A percentile compares a stretch with the other conserved stretches of the same genome.
phyloP scores from a whole-genome alignment of 768 basidiomycete genomes.

The Crassisporium funariophilum region DNA sequence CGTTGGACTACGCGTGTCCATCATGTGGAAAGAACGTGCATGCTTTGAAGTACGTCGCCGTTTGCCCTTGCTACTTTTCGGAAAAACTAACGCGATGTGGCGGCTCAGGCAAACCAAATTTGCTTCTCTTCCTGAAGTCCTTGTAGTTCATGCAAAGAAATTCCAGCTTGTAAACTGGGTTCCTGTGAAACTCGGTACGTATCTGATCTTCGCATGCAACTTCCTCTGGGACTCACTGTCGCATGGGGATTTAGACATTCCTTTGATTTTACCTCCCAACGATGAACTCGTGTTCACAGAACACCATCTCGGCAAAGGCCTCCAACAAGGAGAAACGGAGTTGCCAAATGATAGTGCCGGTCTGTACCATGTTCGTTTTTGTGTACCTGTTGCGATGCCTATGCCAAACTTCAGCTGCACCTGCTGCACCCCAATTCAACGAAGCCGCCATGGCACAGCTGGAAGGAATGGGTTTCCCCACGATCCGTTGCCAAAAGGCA shows the following conservation, averaged over 20 bases:
- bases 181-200: slow-evolving; percentile 86
- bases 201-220: neutral
- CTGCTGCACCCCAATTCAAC: slow-evolving; percentile 67
- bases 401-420: slow-evolving; percentile 22
- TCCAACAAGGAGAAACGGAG: slow-evolving; percentile 68
- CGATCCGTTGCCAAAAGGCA: slow-evolving; percentile 85
- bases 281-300: slow-evolving; percentile 61
- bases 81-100: neutral
- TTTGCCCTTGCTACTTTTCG: neutral
- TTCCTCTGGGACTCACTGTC: slow-evolving; percentile 2
- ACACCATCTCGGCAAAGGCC: slow-evolving; percentile 65
- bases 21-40: slow-evolving; percentile 66
- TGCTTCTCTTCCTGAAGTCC: slow-evolving; percentile 83
- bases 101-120: slow-evolving; percentile 69
- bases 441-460: slow-evolving; percentile 73
- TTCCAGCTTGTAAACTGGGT: slow-evolving; percentile 98
- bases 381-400: neutral
- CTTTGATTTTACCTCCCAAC: slow-evolving; percentile 65
- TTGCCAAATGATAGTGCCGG: slow-evolving; percentile 58
- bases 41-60: slow-evolving; percentile 67
- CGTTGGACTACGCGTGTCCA: slow-evolving; percentile 81
- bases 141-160: slow-evolving; percentile 90
- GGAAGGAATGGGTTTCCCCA: slow-evolving; percentile 90
- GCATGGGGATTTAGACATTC: slow-evolving; percentile 88
- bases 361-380: slow-evolving; percentile 12